Evolutionary conservation across 2,329 filamentous ascomycete genomes (phyloP), one percentile per base, ranked within the genome.

Genomic region (Paraphoma chrysanthemicola): DNA sequence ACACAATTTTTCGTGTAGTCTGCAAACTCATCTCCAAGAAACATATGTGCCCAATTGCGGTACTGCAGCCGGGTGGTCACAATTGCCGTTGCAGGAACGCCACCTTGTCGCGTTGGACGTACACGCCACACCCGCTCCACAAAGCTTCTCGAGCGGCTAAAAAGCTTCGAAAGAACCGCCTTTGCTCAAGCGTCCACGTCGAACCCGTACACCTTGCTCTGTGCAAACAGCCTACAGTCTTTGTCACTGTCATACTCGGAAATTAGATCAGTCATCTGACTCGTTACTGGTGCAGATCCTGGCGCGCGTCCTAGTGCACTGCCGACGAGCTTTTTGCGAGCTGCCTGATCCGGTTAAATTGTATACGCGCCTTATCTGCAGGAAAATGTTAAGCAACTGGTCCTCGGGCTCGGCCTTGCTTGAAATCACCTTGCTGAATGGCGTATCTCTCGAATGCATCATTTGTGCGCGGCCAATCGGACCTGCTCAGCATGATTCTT

Each of bases 301-400:
- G 14, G 10, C 18, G 28, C 36, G 48, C 28, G 47, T 33, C 18
- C 9, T 17, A 17, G 23, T 30, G 23, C 45, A 31, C 12, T 12
- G 3, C n/a, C 14, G 33, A 14, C 14, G 33, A 10, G 33, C 2
- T 29, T 30, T 43, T 42, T 43, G 18, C 54, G 48, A 68, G 58
- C 66, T 67, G 51, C 66, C 62, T 46, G 6, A 59, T 68, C 18
- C 43, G 59, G 66, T 59, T 63, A 64, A 55, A 8, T 33, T 45
- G n/a, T 14, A 4, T 33, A 39, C 23, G 23, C 36, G 51, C 41
- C 59, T 66, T 59, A 65, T 65, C 57, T 58, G 47, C 46, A 48
- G 53, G 56, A 54, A 60, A 52, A 50, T 51, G 45, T 58, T 62
- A 68, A 67, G 66, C 66, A 64, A 23, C 66, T 60, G 59, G 59